Base-by-base conservation (phyloP, 1,284 basidiomycete species). In the Xanthoconium separans region DNA sequence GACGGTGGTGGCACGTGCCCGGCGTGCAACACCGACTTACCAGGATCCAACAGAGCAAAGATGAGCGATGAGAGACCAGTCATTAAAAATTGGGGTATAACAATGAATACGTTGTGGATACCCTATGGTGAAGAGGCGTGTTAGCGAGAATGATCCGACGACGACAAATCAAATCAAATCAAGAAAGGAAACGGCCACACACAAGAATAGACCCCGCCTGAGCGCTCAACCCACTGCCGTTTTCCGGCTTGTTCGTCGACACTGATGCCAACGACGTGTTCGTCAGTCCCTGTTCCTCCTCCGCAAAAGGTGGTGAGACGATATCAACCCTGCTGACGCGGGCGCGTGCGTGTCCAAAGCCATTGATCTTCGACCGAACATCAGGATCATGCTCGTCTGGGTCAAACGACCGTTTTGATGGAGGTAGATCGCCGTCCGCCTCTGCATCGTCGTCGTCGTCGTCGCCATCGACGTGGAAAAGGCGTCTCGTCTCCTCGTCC, bases 131-230 rank as follows among this genome's bases (percentile, higher is more conserved):
- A 13, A 18, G 45, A 37, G 9, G 9, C 9, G 36, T 37, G 16
- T 37, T 16, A 40, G 39, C 18, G 39, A 22, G 18, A n/a, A 22
- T 53, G 22, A 22, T 30, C 22, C 33, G 18, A 49, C n/a, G 12
- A 16, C 4, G 27, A 18, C 27, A 15, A 13, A n/a, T 7, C 3
- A 8, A 6, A 12, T 11, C 22, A 24, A 3, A 18, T 30, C n/a
- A 30, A 27, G 18, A 30, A 46, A 44, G 18, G 27, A 54, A 16
- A 47, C 4, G 36, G 48, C 40, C 61, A 53, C 87, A 58, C 61
- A 93, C 91, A 51, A 96, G 75, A 54, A 96, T 94, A 31, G 93
- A 86, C n/a, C 94, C 94, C 1, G 93, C 91, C 69, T 93, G 93
- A 24, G 85, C 80, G 47, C 87, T 88, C 47, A 91, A 75, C 22